Evolutionary conservation across 1,284 basidiomycete genomes (phyloP).

Genomic region (Ganoderma sinense): DNA sequence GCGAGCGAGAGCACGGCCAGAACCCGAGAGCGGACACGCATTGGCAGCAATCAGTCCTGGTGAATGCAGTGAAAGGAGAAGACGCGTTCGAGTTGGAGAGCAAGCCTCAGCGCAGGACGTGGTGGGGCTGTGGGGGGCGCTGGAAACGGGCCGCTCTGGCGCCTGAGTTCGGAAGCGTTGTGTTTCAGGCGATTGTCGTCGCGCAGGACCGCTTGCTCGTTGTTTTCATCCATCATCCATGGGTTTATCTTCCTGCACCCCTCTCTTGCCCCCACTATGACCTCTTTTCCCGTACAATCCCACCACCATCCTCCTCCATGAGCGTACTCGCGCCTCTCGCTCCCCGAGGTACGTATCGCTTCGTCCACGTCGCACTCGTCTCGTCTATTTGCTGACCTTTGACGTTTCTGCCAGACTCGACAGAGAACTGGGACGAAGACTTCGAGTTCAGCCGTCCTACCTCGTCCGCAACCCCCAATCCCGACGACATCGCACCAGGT

Average conservation of each 20-base stretch:
- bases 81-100: no score
- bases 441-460: slow-evolving; percentile 34
- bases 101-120: no score
- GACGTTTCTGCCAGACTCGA: slow-evolving; percentile 16
- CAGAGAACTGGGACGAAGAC: slow-evolving; percentile 45
- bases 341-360: neutral
- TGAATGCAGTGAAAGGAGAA: no score
- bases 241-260: neutral
- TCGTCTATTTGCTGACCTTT: no score
- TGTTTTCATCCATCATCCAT: neutral
- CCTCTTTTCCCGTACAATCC: neutral
- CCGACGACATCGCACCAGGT: slow-evolving; percentile 24
- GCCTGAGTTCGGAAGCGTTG: neutral
- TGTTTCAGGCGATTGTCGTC: neutral
- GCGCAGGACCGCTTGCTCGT: neutral
- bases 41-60: no score
- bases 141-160: neutral
- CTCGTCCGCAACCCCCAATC: neutral
- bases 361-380: neutral
- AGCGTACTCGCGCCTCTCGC: neutral
- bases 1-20: no score
- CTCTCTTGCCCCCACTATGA: neutral
- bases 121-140: no score
- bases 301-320: neutral
- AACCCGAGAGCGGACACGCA: no score